These are phyloP conservation scores for Suillus subalutaceus DNA, from an alignment of 768 basidiomycete genomes.

Conservation along the genomic window DNA sequence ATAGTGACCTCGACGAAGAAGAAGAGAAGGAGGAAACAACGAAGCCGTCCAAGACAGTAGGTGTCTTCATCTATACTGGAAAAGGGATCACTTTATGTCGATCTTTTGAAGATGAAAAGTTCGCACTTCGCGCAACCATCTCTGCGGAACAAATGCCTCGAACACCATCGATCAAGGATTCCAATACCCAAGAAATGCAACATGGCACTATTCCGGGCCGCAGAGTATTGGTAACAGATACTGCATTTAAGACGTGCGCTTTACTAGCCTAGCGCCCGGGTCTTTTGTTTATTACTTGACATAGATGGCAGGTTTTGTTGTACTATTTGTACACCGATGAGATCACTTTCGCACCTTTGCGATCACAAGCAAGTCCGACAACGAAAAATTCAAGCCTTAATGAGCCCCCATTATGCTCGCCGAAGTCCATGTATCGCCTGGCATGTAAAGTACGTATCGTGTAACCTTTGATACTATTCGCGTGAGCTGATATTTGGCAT, in stretches of 20 bases:
- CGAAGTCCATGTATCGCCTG: slow-evolving; percentile 42
- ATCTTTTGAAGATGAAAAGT: slow-evolving; percentile 1
- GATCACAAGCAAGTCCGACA: slow-evolving; percentile 11
- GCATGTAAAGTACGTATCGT: slow-evolving; percentile 31
- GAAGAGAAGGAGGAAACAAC: slow-evolving; percentile 7
- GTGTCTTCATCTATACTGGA: background rate
- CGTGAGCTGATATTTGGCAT: background rate
- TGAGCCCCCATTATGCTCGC: slow-evolving; percentile 26
- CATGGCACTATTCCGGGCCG: background rate
- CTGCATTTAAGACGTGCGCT: slow-evolving; percentile 15
- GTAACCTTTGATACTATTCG: background rate
- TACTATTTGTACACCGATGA: slow-evolving; percentile 38
- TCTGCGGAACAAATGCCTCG: background rate
- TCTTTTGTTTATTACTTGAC: background rate
- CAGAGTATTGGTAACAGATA: slow-evolving; percentile 14
- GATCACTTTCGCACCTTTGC: slow-evolving; percentile 31
- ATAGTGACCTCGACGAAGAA: slow-evolving; percentile 30
- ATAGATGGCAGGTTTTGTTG: slow-evolving; percentile 36
- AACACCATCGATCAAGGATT: background rate
- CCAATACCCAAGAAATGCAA: background rate
- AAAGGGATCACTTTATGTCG: background rate
- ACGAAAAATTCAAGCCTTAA: background rate
- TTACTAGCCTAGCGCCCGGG: background rate
- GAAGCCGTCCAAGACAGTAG: background rate
- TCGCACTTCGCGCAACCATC: background rate